phyloP scores from a whole-genome alignment of 768 basidiomycete genomes.

The Suillus subalutaceus region DNA sequence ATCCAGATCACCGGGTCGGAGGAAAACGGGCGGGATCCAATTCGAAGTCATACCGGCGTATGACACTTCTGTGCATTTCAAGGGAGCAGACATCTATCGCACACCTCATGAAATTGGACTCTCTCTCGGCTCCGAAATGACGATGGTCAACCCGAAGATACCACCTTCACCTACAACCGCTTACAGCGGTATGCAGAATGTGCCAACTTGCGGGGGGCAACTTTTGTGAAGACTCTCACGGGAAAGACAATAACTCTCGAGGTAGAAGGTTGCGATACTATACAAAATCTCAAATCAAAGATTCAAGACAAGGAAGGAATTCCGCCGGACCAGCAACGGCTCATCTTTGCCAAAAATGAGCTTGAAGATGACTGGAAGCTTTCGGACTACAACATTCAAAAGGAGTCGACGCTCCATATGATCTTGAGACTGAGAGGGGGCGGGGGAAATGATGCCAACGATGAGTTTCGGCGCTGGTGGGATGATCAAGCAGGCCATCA shows the following conservation, averaged over 20 bases:
- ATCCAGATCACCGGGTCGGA: not conserved
- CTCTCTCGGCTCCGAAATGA: not conserved
- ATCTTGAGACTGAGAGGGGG: not conserved
- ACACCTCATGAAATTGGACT: conserved; percentile 9
- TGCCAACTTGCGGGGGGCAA: conserved; percentile 55
- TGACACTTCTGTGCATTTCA: not conserved
- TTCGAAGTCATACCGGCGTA: conserved; percentile 11
- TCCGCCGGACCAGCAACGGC: conserved; percentile 74
- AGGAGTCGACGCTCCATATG: conserved; percentile 60
- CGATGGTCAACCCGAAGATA: not conserved
- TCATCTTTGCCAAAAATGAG: conserved; percentile 88
- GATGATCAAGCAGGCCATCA: not conserved
- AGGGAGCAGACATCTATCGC: not conserved
- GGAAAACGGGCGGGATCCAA: conserved; percentile 16
- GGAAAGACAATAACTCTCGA: conserved; percentile 87
- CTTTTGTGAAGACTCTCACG: conserved; percentile 78
- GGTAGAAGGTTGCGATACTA: conserved; percentile 84
- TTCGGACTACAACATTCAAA: conserved; percentile 69
- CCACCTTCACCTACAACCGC: not conserved
- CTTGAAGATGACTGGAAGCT: conserved; percentile 55
- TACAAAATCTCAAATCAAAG: conserved; percentile 79
- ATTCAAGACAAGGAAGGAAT: conserved; percentile 77
- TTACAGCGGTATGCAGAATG: not conserved
- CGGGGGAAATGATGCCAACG: not conserved
- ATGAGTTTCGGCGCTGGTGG: conserved; percentile 3